Evolutionary conservation across 768 basidiomycete genomes (phyloP), one percentile per base, ranked within the genome.

Genomic region (Floccularia luteovirens): DNA sequence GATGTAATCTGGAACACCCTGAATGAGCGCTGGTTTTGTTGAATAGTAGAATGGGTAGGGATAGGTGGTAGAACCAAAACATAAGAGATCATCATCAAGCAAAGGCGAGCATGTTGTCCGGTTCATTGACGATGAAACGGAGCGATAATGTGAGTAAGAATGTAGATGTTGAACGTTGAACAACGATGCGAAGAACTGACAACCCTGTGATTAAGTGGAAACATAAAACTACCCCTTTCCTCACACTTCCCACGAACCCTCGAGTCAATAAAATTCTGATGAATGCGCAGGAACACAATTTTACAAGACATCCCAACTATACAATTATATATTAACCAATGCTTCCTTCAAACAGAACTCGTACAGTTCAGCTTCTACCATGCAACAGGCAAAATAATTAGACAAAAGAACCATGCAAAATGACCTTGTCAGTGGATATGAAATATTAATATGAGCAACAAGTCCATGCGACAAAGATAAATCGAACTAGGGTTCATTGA

Each of bases 1-100:
- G 46, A 72, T 48, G 44, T 77, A 66, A 64, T 98, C 94, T 1
- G 84, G 70, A 37, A 93, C 45, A 24, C 64, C 57, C 5, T 74
- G 61, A 21, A 92, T 31, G 34, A 83, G 54, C 1, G 63, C 56
- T 13, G 64, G 59, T 20, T 67, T 62, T 25, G 61, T 52, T 0
- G 64, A 60, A 54, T 72, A 74, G 54, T 85, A 85, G 50, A 77
- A 75, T 0, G 82, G 82, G 17, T 64, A 51, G n/a, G n/a, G n/a
- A n/a, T n/a, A n/a, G 16, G 61, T 43, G 5, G 46, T 42, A 12
- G 54, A 44, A 24, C 49, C 38, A 20, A 64, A 60, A 49, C 67
- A 72, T 48, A 67, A 49, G n/a, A 56, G 51, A 31, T 60, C 57
- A 31, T 63, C 63, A 23, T 56, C 48, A 21, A 58, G 23, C 44